Base-by-base conservation (phyloP, 768 basidiomycete genomes). In the Termitomyces sp. region DNA sequence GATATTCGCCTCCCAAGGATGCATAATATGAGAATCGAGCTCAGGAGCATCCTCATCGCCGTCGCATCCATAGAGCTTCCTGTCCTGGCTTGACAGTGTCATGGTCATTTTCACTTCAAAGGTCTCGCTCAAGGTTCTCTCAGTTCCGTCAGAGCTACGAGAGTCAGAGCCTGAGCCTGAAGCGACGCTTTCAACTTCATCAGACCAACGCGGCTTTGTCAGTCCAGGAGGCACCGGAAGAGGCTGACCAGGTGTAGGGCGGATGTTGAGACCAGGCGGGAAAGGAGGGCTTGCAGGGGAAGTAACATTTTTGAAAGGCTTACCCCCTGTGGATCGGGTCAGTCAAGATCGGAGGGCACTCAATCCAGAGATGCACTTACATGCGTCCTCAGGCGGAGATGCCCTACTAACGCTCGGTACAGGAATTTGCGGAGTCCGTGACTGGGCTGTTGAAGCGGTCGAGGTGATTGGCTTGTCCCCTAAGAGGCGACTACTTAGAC, bases 1-100 rank as follows among this genome's bases (percentile, higher is more conserved):
- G 19, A 55, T 21, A 27, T 50, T 53, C 41, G 54, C 40, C 55
- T 70, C 67, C 66, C 66, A 67, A 12, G 65, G 63, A 40, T 64
- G 61, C 5, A 68, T 53, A 5, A 65, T 63, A 7, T 67, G 62
- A 39, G 58, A 46, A 41, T 54, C 56, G 5, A 66, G 52, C 42
- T 67, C 65, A 5, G 59, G 53, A 63, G 28, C 10, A 16, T 44
- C 23, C 5, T 23, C 53, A 21, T 37, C 57, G 52, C 34, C 0
- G 40, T 51, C 49, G 51, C 32, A 6, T 2, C 58, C 56, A 42
- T 68, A 68, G 0, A 70, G 61, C 21, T 58, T 27, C 8, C 57
- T 60, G 32, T 69, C 64, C 60, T 65, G 67, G 57, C 61, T 63
- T 19, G 66, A 67, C n/a, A 69, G 42, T 1, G 63, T 53, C 47